Evolutionary conservation across 2,329 filamentous ascomycete species (phyloP).

Genomic region (Lomentospora prolificans): DNA sequence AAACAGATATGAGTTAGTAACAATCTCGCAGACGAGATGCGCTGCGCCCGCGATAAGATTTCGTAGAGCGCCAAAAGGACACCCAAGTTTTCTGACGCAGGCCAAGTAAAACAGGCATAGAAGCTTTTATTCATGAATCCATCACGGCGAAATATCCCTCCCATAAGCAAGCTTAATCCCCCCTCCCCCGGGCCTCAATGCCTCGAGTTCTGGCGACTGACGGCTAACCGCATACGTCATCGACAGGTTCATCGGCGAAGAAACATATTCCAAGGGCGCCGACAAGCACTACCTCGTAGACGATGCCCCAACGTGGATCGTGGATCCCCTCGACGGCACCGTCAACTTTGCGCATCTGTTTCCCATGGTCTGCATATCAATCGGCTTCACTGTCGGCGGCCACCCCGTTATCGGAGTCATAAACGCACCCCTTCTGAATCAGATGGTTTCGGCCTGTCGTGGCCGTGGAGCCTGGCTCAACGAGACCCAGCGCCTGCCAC

Average conservation of each 20-base stretch:
- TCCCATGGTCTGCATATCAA: constrained; percentile 73
- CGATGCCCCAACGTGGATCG: constrained; percentile 58
- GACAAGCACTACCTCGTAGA: constrained; percentile 60
- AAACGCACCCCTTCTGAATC: constrained; percentile 59
- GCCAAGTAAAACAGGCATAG: constrained; percentile 44
- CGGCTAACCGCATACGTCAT: not conserved
- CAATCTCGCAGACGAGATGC: not conserved
- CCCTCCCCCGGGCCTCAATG: not conserved
- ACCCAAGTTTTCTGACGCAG: not conserved
- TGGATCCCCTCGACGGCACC: constrained; percentile 70
- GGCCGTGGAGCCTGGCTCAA: constrained; percentile 63
- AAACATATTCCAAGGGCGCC: constrained; percentile 60
- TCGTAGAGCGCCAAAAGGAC: no score
- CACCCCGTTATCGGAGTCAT: constrained; percentile 60
- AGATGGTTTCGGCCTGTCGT: constrained; percentile 58
- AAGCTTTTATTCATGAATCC: constrained; percentile 55
- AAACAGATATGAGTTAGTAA: constrained; percentile 58
- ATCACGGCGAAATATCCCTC: constrained; percentile 52
- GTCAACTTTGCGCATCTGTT: constrained; percentile 76
- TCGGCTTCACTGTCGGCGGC: constrained; percentile 53
- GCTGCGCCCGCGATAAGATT: no score
- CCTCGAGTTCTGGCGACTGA: not conserved
- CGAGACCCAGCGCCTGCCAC: constrained; percentile 51
- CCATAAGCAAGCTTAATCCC: constrained; percentile 45
- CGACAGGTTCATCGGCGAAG: constrained; percentile 63